Base-by-base conservation (phyloP, 495 filamentous ascomycete genomes). In the Talaromyces liani region DNA sequence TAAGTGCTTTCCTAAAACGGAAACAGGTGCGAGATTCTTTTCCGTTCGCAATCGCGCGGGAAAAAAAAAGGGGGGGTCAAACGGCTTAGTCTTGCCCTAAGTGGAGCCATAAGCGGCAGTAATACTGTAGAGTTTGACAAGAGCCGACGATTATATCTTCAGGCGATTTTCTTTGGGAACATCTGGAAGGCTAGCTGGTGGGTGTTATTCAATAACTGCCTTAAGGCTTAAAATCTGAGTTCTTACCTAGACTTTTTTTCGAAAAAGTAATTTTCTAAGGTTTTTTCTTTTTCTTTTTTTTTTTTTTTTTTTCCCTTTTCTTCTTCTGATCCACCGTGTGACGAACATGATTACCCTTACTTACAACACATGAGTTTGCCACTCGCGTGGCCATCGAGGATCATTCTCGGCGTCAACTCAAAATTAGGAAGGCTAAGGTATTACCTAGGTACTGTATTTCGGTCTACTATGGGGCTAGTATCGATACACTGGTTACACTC, bases 351-450 rank as follows among this genome's bases (percentile, higher is more conserved):
- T 41, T 41, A 41, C 36, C 14, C 45, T 49, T 22, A 49, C 45
- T 49, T 22, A 49, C 45, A 49, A 20, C 45, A 49, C 45, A 49
- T 49, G 45, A 49, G 22, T 9, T 49, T 55, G 51, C 51, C 25
- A 29, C 51, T 55, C 51, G 51, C 51, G 51, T 55, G 51, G 51
- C 51, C 51, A 29, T 24, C 51, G 51, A 27, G 51, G 51, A 55
- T 55, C 51, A 27, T 55, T 29, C 25, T 55, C 22, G 51, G 51
- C 51, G 51, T 14, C 14, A 55, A 55, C 51, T 55, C 51, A 55
- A 55, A 55, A 25, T 29, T 55, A 24, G 25, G 51, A 29, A 25
- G 45, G 6, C 14, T 41, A 41, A 16, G 10, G 36, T 3, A 6
- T 36, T 12, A 36, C 33, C 0, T n/a, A 5, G 6, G 9, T 36